Conservation (phyloP, 805 yeast species). For the Nakazawaea pomicola region DNA sequence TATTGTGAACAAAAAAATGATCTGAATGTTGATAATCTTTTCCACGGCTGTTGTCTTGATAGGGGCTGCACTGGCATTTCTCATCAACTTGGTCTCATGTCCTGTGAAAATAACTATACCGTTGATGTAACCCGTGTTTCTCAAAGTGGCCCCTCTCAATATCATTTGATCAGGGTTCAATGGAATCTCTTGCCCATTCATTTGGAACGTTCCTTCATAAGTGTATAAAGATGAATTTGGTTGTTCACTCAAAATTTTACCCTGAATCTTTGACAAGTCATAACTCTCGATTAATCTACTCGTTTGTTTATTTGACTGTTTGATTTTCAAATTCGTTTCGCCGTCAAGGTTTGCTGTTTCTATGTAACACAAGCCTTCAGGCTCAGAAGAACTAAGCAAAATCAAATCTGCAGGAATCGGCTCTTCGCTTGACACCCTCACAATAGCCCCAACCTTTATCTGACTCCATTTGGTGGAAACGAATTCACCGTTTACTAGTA, state of each 20-base stretch:
- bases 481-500: conserved; percentile 61
- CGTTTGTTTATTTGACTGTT: conserved; percentile 82
- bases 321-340: conserved; percentile 93
- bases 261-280: conserved; percentile 48
- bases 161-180: conserved; percentile 87
- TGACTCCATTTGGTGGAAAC: conserved; percentile 74
- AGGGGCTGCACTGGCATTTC: conserved; percentile 98
- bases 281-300: conserved; percentile 62
- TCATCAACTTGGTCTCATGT: conserved; percentile 96
- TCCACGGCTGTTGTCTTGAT: conserved; percentile 97
- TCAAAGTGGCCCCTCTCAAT: conserved; percentile 89
- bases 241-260: conserved; percentile 73
- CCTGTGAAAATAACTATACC: conserved; percentile 96
- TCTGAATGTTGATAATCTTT: conserved; percentile 88
- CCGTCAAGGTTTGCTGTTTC: conserved; percentile 98
- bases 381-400: conserved; percentile 87
- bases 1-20: conserved; percentile 79
- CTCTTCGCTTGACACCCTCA: conserved; percentile 79
- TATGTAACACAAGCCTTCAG: conserved; percentile 95
- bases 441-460: conserved; percentile 87
- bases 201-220: conserved; percentile 78
- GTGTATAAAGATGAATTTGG: conserved; percentile 95
- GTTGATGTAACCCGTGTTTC: conserved; percentile 93
- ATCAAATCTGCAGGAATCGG: conserved; percentile 92
- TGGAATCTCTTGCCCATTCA: conserved; percentile 60